Conservation (phyloP, 768 basidiomycete species). For the Pulveroboletus sp. region DNA sequence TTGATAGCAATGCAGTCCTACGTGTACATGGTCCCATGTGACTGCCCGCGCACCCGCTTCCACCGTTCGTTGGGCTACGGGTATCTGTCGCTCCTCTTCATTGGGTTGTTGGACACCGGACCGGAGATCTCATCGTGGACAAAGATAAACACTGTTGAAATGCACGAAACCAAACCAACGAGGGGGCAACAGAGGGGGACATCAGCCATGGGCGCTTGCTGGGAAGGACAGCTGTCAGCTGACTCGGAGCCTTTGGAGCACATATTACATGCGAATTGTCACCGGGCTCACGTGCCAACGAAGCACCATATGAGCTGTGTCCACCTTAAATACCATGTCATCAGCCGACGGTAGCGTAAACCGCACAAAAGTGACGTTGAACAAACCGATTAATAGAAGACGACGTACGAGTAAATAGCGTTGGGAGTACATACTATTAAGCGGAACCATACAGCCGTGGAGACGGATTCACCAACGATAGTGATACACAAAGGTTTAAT, state of each 20-base stretch:
- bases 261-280: conserved; percentile 9
- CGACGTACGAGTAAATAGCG: conserved; percentile 31
- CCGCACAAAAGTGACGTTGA: conserved; percentile 18
- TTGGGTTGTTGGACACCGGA: conserved; percentile 4
- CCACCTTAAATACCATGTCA: conserved; percentile 33
- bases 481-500: conserved; percentile 30
- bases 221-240: conserved; percentile 3
- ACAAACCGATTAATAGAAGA: conserved; percentile 25
- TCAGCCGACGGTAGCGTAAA: conserved; percentile 26
- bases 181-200: neutral
- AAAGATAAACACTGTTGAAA: conserved; percentile 27
- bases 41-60: no score
- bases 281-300: conserved; percentile 23
- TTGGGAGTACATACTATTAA: conserved; percentile 32
- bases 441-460: conserved; percentile 20
- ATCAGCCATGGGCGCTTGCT: no score
- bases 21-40: no score
- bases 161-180: conserved; percentile 18
- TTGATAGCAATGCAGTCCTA: conserved; percentile 21
- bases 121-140: conserved; percentile 28
- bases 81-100: conserved; percentile 9
- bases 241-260: conserved; percentile 15
- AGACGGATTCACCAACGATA: conserved; percentile 24
- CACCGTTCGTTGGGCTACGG: conserved; percentile 27
- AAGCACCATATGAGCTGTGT: no score